Percentiles rank a stretch among this genome's conserved stretches.
phyloP scores from a whole-genome alignment of 345 rosid genomes.

The Boechera stricta region DNA sequence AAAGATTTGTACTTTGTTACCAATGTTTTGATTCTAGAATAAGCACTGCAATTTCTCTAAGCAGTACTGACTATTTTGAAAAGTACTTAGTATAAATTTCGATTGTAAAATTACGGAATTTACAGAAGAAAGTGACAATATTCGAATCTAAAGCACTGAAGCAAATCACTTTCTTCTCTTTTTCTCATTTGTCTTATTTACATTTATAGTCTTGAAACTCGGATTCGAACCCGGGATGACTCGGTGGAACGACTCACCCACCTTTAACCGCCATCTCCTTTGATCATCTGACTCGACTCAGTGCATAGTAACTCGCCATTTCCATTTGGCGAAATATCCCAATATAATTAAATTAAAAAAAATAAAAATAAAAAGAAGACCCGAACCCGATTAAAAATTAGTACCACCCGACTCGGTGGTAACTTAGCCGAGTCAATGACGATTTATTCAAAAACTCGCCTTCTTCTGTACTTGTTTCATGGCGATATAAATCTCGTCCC shows the following conservation, averaged over 20 bases:
- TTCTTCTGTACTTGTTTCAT: constrained; percentile 8
- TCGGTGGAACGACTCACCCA: constrained; percentile 60
- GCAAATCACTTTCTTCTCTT: constrained; percentile 14
- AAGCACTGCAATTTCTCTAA: not conserved
- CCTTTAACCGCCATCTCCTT: constrained; percentile 69
- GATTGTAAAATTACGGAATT: constrained; percentile 2
- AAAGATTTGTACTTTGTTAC: constrained; percentile 8
- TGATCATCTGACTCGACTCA: constrained; percentile 19
- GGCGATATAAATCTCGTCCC: not conserved
- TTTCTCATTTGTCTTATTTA: constrained; percentile 23
- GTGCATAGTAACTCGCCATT: constrained; percentile 28
- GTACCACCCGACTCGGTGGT: constrained; percentile 35
- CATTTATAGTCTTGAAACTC: constrained; percentile 42
- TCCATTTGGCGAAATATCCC: not conserved
- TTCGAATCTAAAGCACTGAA: constrained; percentile 23
- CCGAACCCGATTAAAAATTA: constrained; percentile 35
- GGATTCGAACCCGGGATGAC: constrained; percentile 72
- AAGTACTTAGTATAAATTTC: not conserved
- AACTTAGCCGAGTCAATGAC: constrained; percentile 37
- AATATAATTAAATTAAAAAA: constrained; percentile 11
- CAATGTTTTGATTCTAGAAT: not conserved
- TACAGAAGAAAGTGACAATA: constrained; percentile 16
- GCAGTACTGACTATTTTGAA: not conserved
- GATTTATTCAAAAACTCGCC: constrained; percentile 20
- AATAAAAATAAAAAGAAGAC: not conserved